Evolutionary conservation across 768 basidiomycete species (phyloP).

Genomic region (Melanogaster broomeanus): DNA sequence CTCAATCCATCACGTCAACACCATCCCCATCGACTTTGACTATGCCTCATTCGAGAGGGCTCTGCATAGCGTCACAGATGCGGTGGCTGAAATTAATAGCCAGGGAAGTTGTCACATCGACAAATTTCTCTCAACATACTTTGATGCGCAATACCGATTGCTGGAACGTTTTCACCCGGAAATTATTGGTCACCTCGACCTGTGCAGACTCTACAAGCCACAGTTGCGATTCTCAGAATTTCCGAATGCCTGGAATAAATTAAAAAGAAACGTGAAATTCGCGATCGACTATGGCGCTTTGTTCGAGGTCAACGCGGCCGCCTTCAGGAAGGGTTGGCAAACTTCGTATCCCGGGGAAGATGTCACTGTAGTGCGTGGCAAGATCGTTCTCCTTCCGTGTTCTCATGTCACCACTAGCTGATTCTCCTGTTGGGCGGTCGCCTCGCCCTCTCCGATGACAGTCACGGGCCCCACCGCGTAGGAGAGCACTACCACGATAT

Average conservation of each 20-base stretch:
- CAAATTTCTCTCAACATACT: constrained; percentile 65
- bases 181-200: constrained; percentile 90
- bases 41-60: constrained; percentile 63
- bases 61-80: constrained; percentile 44
- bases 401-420: constrained; percentile 46
- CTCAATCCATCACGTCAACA: constrained; percentile 88
- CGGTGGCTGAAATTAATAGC: constrained; percentile 22
- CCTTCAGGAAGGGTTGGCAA: constrained; percentile 89
- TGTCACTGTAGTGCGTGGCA: constrained; percentile 62
- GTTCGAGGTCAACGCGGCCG: constrained; percentile 93
- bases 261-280: constrained; percentile 73
- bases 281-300: constrained; percentile 84
- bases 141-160: constrained; percentile 82
- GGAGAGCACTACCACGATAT: constrained; percentile 80
- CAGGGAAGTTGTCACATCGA: constrained; percentile 35
- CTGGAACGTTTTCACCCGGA: constrained; percentile 76
- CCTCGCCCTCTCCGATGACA: constrained; percentile 92
- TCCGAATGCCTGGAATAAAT: constrained; percentile 59
- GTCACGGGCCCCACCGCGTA: constrained; percentile 87
- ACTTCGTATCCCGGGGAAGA: constrained; percentile 83
- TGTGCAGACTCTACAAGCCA: constrained; percentile 86
- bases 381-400: constrained; percentile 16
- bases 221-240: constrained; percentile 53
- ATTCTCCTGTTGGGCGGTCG: constrained; percentile 70
- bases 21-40: constrained; percentile 93